Percentiles rank a stretch among this genome's conserved stretches.
Conservation (phyloP, 441 rosid species). For the Corymbia citriodora region DNA sequence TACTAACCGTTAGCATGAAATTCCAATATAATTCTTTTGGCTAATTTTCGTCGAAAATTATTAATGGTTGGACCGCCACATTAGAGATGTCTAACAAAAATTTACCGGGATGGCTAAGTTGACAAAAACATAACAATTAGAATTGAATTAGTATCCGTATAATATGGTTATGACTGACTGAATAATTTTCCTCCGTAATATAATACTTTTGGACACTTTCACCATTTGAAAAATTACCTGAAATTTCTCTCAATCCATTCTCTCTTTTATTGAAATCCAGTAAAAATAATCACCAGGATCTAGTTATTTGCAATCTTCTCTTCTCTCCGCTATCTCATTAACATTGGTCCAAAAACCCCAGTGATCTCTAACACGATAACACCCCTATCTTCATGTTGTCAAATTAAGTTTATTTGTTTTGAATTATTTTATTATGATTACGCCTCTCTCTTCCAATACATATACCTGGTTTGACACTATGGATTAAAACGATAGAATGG, state of each 20-base stretch:
- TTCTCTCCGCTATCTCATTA: neutral
- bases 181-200: no score
- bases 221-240: no score
- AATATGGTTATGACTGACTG: no score
- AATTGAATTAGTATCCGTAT: neutral
- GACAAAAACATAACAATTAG: neutral
- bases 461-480: neutral
- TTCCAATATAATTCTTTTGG: neutral
- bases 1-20: neutral
- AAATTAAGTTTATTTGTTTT: neutral
- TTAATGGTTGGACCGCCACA: accelerated
- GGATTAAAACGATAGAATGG: neutral
- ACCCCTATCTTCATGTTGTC: neutral
- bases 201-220: no score
- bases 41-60: accelerated
- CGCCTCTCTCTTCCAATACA: neutral
- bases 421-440: no score
- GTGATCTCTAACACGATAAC: neutral
- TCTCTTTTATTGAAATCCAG: neutral
- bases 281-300: neutral
- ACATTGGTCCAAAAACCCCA: neutral
- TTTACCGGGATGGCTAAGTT: accelerated
- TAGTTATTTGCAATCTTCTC: neutral
- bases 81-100: accelerated
- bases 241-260: neutral